Evolutionary conservation across 2,329 filamentous ascomycete species (phyloP).

Genomic region (Fusarium heterosporum): DNA sequence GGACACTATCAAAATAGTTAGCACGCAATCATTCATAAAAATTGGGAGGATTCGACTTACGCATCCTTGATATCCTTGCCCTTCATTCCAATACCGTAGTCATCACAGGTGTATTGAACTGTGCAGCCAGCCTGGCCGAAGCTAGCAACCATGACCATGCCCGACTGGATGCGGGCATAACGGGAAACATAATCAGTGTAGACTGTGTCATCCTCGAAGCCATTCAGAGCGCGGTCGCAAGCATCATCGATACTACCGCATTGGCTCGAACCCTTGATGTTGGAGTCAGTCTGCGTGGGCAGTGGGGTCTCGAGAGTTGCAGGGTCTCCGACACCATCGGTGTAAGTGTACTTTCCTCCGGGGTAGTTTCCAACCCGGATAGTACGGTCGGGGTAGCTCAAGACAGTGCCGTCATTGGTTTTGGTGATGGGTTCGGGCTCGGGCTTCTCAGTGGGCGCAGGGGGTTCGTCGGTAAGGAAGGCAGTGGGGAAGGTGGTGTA

Average conservation of each 20-base stretch:
- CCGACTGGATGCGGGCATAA: slow-evolving; percentile 14
- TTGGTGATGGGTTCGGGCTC: slow-evolving; percentile 5
- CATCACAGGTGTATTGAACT: slow-evolving; percentile 25
- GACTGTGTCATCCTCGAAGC: slow-evolving; percentile 20
- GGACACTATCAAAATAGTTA: background rate
- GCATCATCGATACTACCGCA: slow-evolving; percentile 34
- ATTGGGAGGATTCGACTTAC: background rate
- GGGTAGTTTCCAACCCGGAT: slow-evolving; percentile 8
- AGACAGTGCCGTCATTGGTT: slow-evolving; percentile 13
- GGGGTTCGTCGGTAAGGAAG: background rate
- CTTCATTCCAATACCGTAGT: slow-evolving; percentile 34
- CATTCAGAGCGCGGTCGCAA: slow-evolving; percentile 22
- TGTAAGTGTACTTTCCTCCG: slow-evolving; percentile 12
- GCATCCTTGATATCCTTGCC: slow-evolving; percentile 34
- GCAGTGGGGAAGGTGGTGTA: slow-evolving; percentile 24
- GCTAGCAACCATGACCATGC: slow-evolving; percentile 3
- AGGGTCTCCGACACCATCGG: slow-evolving; percentile 9
- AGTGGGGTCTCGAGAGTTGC: slow-evolving; percentile 1
- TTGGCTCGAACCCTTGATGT: slow-evolving; percentile 34
- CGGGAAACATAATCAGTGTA: slow-evolving; percentile 27
- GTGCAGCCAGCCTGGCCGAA: slow-evolving; percentile 34
- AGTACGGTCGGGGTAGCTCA: slow-evolving; percentile 20
- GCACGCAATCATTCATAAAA: background rate
- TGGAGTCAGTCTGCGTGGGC: slow-evolving; percentile 16
- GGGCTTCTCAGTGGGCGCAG: background rate